phyloP scores from a whole-genome alignment of 148 eudicot species.

The Simmondsia chinensis region DNA sequence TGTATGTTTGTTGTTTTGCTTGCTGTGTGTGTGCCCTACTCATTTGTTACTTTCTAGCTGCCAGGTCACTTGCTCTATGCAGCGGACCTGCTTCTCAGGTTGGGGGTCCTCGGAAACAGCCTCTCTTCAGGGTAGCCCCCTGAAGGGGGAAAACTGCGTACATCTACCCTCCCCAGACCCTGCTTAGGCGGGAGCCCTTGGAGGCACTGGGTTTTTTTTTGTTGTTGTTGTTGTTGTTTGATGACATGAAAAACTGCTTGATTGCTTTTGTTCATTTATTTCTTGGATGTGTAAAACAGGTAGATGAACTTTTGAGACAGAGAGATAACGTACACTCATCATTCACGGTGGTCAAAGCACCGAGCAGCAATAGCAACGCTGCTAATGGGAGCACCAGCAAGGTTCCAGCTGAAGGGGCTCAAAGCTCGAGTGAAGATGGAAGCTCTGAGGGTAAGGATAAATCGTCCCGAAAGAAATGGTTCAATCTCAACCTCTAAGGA shows the following conservation, averaged over 20 bases:
- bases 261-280: constrained; percentile 2
- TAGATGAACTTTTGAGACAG: constrained; percentile 84
- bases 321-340: constrained; percentile 82
- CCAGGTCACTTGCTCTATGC: no score
- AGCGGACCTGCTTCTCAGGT: no score
- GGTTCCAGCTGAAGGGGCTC: constrained; percentile 42
- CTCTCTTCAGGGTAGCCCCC: no score
- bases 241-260: not conserved
- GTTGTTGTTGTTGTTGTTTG: not conserved
- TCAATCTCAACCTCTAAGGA: constrained; percentile 72
- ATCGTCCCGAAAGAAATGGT: constrained; percentile 76
- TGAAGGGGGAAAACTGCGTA: no score
- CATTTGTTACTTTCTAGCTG: no score
- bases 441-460: constrained; percentile 79
- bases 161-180: no score
- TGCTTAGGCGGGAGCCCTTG: no score
- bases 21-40: no score
- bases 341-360: constrained; percentile 49
- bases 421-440: constrained; percentile 74
- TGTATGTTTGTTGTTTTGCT: no score
- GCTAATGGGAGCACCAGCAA: constrained; percentile 71
- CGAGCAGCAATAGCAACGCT: constrained; percentile 21
- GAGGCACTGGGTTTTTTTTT: no score
- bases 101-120: no score
- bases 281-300: constrained; percentile 35